Evolutionary conservation across 192 early-diverging fungal species (phyloP), one percentile per base, ranked within the genome.

Genomic region (Podila minutissima): DNA sequence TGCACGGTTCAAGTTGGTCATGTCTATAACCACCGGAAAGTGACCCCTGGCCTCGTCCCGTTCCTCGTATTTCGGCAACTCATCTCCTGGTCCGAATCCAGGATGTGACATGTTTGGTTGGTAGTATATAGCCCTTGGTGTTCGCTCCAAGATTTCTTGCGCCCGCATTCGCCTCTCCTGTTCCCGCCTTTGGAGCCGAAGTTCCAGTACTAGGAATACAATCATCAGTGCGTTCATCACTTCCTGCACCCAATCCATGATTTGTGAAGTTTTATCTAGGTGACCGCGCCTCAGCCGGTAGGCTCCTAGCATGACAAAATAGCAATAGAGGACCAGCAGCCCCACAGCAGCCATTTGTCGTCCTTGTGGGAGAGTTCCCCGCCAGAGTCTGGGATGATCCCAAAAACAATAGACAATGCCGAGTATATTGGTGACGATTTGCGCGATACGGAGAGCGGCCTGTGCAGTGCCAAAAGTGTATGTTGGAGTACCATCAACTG

Each of bases 211-310:
- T 0, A 66, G 29, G n/a, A 66, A 10, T 9, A 51, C 10, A 13
- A 32, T 46, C 64, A 66, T 51, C 20, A 51, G 2, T 10, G 49
- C 3, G 29, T 51, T 66, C 64, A 66, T 28, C 22, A 51, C 41
- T 5, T 49, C n/a, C 15, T 26, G 28, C 29, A 66, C 64, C 64
- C 64, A 66, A 17, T 24, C 64, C 41, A 66, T 53, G 13, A 66
- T 22, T 8, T 24, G 53, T 5, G 53, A n/a, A 1, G n/a, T 26
- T 26, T 48, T 48, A 29, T 32, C 46, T 17, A 19, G 19, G 2
- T 26, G n/a, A 1, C 19, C 12, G 22, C 24, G 22, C 13, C 9
- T 5, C 6, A 51, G 22, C 22, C 48, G 19, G 50, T 66, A 51
- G 15, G 24, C 48, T 1, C 48, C 49, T 5, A 49, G 64, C 10